Evolutionary conservation across 257 asterid species (phyloP), one percentile per base, ranked within the genome.

Genomic region (Datura wrightii): DNA sequence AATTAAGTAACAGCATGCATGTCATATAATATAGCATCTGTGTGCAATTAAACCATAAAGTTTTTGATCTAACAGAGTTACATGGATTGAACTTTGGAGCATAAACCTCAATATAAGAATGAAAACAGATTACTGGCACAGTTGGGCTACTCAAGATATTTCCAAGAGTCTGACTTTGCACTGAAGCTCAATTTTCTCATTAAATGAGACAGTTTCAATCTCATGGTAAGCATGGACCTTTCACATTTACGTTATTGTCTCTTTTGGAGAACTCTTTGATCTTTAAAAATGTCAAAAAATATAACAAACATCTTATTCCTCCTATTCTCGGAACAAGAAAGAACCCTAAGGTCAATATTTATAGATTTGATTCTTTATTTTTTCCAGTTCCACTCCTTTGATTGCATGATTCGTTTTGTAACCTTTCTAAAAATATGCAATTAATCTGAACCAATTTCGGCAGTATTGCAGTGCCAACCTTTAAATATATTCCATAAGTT

Each of bases 321-420:
- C 19, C 18, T 5, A 13, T 24, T 72, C 44, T 37, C 60, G 0
- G 42, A 48, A 24, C n/a, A 46, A 72, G 80, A 72, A 19, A 11
- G 59, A 46, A 72, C 5, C 1, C 11, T 48, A 46, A 10, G 80
- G n/a, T 31, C 59, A 74, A 46, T 24, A 11, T 48, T 0, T 74
- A 3, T 46, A 11, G 11, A 74, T n/a, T 10, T 10, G 54, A n/a
- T 72, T n/a, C 2, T 44, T 44, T 4, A 5, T n/a, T n/a, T 44
- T 71, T 42, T 71, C 18, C 37, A n/a, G 79, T 71, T 71, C 0
- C 56, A n/a, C 18, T 71, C 79, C 18, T n/a, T 71, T n/a, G 79
- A 71, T n/a, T 71, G 56, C 79, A 10, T 42, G 79, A 71, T n/a
- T 42, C 56, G 10, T 71, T 71, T 71, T 18, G 31, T 71, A 42